Conservation (phyloP, 2,329 filamentous ascomycete species). For the Neurospora sp. region DNA sequence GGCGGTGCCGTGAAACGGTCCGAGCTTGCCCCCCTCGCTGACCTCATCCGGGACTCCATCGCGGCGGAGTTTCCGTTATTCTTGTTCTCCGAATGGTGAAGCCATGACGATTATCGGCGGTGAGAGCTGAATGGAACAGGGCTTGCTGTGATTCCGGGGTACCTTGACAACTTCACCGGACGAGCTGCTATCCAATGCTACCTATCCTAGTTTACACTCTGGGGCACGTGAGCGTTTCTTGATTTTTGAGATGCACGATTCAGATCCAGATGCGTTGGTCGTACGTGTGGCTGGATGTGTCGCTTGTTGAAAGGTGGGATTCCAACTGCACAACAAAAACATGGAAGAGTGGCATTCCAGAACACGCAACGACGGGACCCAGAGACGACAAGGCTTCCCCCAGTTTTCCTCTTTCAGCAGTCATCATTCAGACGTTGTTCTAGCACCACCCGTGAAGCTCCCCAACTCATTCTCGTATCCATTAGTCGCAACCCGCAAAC, state of each 20-base stretch:
- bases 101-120: not conserved
- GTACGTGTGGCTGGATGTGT: not conserved
- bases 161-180: not conserved
- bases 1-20: not conserved
- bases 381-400: not conserved
- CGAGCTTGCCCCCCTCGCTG: not conserved
- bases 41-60: not conserved
- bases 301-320: not conserved
- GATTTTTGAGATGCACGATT: not conserved
- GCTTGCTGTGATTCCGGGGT: not conserved
- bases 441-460: not conserved
- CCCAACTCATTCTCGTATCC: not conserved
- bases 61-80: not conserved
- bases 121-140: not conserved
- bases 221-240: not conserved
- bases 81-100: not conserved
- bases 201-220: not conserved
- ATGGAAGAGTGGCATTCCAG: not conserved
- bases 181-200: not conserved
- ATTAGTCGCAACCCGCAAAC: not conserved
- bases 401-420: not conserved
- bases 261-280: not conserved
- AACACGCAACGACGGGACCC: not conserved
- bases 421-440: not conserved
- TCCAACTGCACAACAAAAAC: not conserved